Evolutionary conservation across 83 land plant genomes (phyloP), one percentile per base, ranked within the genome.

Genomic region (Diphasiastrum complanatum): DNA sequence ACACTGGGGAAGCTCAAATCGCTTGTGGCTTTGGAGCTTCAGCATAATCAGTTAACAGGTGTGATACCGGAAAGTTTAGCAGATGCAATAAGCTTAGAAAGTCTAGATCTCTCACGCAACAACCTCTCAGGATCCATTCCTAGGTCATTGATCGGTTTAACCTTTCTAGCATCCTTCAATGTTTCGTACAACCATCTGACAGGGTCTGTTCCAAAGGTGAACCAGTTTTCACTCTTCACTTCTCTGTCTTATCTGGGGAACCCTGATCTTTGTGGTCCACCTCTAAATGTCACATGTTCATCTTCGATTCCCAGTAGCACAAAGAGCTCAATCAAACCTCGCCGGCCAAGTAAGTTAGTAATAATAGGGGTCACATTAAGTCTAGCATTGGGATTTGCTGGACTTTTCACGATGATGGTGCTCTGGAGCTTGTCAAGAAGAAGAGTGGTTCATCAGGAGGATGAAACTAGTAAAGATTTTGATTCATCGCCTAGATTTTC

Each of bases 141-240:
- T 6, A 4, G 16, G 25, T 25, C 34, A 6, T 25, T 54, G n/a
- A 33, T 54, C 33, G 11, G 29, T 28, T 33, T 54, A 14, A 54
- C 67, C 5, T 78, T 74, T 52, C 57, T 91, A 29, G 35, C 76
- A 14, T 37, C 0, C 1, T 78, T 91, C 22, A 80, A 63, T 23
- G 86, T 80, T 0, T 75, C 89, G 12, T 10, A 66, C 56, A 87
- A 91, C 51, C 28, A 67, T 46, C 68, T 91, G 28, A 10, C 43
- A 14, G 97, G 97, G 2, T 46, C 68, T 3, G 73, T 87, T 20
- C 97, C 97, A 35, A 0, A 68, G n/a, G 83, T 82, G 11, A 45
- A 67, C 30, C 87, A 83, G 43, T 80, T 85, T 57, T 33, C 41
- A 16, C 77, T 83, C 1, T 85, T 85, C 28, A 46, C 69, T 0